Evolutionary conservation across 1,139 yeast species (phyloP).

Genomic region (Hyphopichia khmerensis): DNA sequence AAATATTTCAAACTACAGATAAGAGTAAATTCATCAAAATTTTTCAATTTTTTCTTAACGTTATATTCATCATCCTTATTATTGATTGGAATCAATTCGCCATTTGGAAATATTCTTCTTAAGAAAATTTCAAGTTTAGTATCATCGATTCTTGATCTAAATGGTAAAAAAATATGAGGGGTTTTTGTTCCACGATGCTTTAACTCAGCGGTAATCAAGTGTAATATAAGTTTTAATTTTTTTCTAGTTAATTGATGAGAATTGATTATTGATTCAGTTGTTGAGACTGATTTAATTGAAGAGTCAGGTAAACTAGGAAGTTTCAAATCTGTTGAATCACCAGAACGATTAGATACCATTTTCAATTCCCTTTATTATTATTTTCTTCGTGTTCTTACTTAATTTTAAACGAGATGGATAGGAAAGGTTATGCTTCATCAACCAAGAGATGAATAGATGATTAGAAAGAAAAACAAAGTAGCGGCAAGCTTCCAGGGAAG

Average conservation of each 20-base stretch:
- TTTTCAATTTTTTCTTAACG: conserved; percentile 35
- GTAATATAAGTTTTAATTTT: conserved; percentile 63
- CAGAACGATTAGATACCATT: background rate
- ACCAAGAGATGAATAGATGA: too few species aligned
- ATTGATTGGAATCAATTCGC: conserved; percentile 35
- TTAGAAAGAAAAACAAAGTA: too few species aligned
- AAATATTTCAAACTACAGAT: conserved; percentile 75
- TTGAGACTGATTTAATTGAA: background rate
- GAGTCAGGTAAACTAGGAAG: conserved; percentile 14
- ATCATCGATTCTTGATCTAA: conserved; percentile 64
- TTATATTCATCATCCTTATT: conserved; percentile 25
- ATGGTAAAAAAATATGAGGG: conserved; percentile 67
- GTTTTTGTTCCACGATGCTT: conserved; percentile 57
- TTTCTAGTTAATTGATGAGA: conserved; percentile 55
- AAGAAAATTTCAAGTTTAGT: conserved; percentile 53
- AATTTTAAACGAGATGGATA: too few species aligned
- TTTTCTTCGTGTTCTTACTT: too few species aligned
- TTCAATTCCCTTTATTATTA: too few species aligned
- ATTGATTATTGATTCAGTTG: conserved; percentile 2
- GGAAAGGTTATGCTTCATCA: too few species aligned
- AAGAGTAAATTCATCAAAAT: conserved; percentile 64
- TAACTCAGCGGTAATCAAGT: conserved; percentile 62
- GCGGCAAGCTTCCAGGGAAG: too few species aligned
- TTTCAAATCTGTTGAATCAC: conserved; percentile 11
- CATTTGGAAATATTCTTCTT: conserved; percentile 51